Evolutionary conservation across 2,329 filamentous ascomycete genomes (phyloP), one percentile per base, ranked within the genome.

Genomic region (Neopestalotiopsis rosae): DNA sequence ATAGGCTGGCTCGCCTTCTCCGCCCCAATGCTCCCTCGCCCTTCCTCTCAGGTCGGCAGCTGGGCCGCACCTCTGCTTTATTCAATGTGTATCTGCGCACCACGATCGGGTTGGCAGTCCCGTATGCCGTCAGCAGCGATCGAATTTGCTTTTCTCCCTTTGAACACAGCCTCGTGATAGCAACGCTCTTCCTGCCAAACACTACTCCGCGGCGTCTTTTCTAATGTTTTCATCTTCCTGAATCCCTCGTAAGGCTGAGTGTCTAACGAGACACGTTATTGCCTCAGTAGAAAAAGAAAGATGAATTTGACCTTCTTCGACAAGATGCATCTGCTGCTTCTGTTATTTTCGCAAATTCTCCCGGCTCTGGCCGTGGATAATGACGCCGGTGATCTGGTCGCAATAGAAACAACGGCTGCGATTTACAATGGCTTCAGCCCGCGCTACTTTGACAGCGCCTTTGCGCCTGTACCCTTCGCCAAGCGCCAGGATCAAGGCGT

Each of bases 371-470:
- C 56, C 56, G 56, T 61, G 10, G 32, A 67, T n/a, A 20, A 65
- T 1, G 1, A 34, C 7, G 30, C n/a, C 56, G 20, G 28, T 24
- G 67, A 12, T 14, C 6, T 62, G 4, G 59, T 61, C 49, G 34
- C 32, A 14, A 62, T 66, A 30, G 68, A 52, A 17, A n/a, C 20
- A 7, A 32, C 61, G 7, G 65, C 34, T 7, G 5, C 61, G 3
- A 10, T 65, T 24, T 24, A 52, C 14, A 59, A 61, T 14, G 64
- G 68, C 9, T 57, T 68, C 49, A 70, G 57, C 30, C 66, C 69
- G 7, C 66, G 69, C 10, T 66, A 66, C 28, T 68, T 63, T 20
- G 28, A 66, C 1, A 62, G 59, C 10, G 66, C 59, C 12, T 34
- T 52, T 13, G 40, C 63, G n/a, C 14, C 42, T 10, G 63, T 45